phyloP scores from a whole-genome alignment of 257 asterid species.

The Fraxinus quadrangulata region DNA sequence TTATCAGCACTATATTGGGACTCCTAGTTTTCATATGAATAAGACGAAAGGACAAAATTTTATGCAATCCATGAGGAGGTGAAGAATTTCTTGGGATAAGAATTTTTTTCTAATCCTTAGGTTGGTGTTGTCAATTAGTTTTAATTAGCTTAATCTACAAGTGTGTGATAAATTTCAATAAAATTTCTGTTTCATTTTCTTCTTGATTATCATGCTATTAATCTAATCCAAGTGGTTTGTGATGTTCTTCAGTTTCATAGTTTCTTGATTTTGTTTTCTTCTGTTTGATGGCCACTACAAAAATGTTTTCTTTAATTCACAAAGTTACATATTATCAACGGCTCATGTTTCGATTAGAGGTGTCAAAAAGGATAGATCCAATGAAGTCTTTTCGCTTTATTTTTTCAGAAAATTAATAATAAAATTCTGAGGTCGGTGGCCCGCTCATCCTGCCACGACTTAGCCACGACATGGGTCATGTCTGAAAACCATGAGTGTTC shows the following conservation, averaged over 20 bases:
- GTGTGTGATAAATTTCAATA: conserved; percentile 29
- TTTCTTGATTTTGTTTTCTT: background rate
- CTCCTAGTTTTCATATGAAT: conserved; percentile 31
- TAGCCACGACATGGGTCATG: background rate
- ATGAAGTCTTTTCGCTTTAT: background rate
- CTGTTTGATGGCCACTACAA: no score
- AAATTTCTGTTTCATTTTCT: conserved; percentile 20
- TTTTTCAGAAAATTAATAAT: background rate
- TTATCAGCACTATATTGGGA: conserved; percentile 27
- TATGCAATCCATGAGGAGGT: conserved; percentile 19
- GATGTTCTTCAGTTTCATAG: background rate
- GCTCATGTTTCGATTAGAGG: conserved; percentile 27
- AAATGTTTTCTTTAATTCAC: no score
- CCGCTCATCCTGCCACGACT: background rate
- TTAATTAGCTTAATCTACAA: conserved; percentile 19
- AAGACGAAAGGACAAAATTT: background rate
- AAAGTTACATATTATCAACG: conserved; percentile 45
- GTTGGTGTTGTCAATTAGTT: conserved; percentile 24
- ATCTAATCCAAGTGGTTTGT: conserved; percentile 18
- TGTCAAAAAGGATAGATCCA: background rate
- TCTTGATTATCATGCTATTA: conserved; percentile 2
- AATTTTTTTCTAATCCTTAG: conserved; percentile 25
- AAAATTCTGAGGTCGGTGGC: background rate
- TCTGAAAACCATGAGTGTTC: no score
- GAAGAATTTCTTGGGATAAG: conserved; percentile 11